Conservation (phyloP, 106 monocot species). For the Dendrobium officinale region DNA sequence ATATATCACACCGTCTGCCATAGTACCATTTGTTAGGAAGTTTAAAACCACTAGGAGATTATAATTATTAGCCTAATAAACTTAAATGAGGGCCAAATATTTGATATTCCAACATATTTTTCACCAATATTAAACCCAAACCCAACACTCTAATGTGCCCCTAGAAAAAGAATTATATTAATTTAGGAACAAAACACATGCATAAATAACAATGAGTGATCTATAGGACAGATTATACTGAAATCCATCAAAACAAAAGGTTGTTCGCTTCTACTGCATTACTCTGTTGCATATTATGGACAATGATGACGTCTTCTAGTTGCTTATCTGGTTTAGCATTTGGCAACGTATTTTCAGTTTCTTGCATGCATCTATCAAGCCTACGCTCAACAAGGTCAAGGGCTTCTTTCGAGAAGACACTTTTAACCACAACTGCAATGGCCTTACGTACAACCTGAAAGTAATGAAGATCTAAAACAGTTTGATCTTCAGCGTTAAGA, state of each 20-base stretch:
- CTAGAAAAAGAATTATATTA: no score
- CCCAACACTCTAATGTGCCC: no score
- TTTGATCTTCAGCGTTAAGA: neutral
- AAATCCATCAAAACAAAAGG: conserved; percentile 18
- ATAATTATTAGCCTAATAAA: no score
- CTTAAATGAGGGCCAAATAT: neutral
- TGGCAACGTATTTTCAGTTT: conserved; percentile 22
- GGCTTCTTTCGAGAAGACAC: conserved; percentile 28
- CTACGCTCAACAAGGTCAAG: conserved; percentile 21
- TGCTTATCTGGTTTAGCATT: conserved; percentile 13
- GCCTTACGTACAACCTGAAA: conserved; percentile 24
- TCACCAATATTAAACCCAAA: no score
- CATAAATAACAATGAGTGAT: no score
- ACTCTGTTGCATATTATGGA: conserved; percentile 11
- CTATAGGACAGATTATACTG: neutral
- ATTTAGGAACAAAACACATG: no score
- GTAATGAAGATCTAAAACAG: conserved; percentile 11
- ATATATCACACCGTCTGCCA: no score
- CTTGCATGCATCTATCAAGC: conserved; percentile 23
- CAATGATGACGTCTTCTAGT: conserved; percentile 13
- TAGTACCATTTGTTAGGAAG: no score
- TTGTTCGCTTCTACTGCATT: conserved; percentile 14
- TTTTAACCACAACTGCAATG: conserved; percentile 24
- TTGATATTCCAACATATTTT: neutral
- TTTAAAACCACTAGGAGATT: no score